phyloP scores from a whole-genome alignment of 208 protist genomes.

The Acanthamoeba sp. region DNA sequence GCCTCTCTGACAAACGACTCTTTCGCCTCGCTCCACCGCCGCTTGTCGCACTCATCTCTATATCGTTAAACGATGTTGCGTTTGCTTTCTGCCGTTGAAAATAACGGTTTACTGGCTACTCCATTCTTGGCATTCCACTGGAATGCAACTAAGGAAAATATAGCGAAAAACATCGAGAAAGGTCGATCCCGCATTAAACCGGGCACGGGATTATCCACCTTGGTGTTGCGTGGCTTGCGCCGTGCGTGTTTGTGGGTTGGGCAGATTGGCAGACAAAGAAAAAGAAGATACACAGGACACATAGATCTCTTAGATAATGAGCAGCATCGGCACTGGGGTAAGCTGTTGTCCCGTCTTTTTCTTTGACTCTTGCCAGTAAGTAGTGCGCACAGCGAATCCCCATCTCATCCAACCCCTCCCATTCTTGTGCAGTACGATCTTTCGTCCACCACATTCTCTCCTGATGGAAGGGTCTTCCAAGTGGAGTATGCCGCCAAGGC shows the following conservation, averaged over 20 bases:
- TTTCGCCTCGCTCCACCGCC: not conserved
- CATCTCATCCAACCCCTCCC: not conserved
- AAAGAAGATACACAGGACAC: not conserved
- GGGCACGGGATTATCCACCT: not conserved
- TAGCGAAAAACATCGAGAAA: not conserved
- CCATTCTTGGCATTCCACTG: not conserved
- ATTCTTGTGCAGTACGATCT: constrained; percentile 95
- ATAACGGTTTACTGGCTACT: not conserved
- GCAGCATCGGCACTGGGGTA: constrained; percentile 70
- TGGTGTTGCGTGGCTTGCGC: not conserved
- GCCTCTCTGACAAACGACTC: not conserved
- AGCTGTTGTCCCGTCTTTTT: not conserved
- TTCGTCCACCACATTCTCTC: constrained; percentile 98
- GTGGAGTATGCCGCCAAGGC: constrained; percentile 99
- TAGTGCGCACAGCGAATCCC: too few relatives aligned
- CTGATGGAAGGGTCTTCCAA: constrained; percentile 99
- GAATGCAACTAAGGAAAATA: too few relatives aligned
- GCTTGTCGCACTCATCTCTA: not conserved
- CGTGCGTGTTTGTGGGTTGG: not conserved
- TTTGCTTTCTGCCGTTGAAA: not conserved
- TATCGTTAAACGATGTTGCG: not conserved
- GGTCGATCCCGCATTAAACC: not conserved
- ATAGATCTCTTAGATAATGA: constrained; percentile 18
- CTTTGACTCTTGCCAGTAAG: too few relatives aligned
- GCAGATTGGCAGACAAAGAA: not conserved